These are phyloP conservation scores for Neurospora sp. DNA, from an alignment of 2,329 filamentous ascomycete species.

Conservation along the genomic window DNA sequence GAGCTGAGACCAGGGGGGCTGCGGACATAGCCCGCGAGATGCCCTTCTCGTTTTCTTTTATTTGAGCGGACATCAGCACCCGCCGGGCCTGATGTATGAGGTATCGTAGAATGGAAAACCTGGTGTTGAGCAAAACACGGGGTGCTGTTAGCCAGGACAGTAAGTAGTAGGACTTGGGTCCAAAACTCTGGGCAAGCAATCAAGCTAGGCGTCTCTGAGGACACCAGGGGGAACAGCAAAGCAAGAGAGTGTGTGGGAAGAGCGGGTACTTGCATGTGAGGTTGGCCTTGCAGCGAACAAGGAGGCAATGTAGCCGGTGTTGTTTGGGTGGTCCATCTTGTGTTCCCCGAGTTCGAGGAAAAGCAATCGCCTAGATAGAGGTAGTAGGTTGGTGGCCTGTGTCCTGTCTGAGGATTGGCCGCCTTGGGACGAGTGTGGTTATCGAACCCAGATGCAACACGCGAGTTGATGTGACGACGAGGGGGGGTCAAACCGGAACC, in stretches of 20 bases:
- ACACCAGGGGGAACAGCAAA: neutral
- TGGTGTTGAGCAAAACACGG: neutral
- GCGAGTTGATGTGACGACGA: neutral
- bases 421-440: neutral
- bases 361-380: neutral
- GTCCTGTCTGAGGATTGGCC: neutral
- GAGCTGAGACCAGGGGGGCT: neutral
- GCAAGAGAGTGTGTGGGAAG: neutral
- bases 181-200: neutral
- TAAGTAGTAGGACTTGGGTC: neutral
- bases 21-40: neutral
- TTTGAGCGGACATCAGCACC: neutral
- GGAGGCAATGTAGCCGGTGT: neutral
- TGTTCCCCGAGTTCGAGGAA: neutral
- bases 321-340: neutral
- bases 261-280: neutral
- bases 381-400: neutral
- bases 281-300: neutral
- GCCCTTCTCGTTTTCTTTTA: neutral
- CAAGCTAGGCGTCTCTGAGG: neutral
- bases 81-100: neutral
- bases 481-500: neutral
- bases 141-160: neutral
- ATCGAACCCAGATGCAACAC: neutral
- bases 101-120: neutral